These are phyloP conservation scores for Pseudoperonospora humuli DNA, from an alignment of 352 stramenopile genomes.

Conservation along the genomic window DNA sequence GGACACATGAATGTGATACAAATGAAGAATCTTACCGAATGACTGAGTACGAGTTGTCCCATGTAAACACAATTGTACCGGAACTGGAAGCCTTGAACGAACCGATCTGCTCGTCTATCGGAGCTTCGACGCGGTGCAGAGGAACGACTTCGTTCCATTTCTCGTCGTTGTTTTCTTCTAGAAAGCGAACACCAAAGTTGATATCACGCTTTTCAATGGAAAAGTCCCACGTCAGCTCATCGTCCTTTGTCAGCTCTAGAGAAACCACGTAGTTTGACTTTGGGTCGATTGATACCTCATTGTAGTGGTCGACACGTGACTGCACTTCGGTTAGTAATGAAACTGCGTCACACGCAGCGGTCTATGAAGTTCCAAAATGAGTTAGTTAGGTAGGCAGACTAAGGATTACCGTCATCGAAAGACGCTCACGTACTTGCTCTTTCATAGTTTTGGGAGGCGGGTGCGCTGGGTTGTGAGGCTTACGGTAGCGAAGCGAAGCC, in stretches of 20 bases:
- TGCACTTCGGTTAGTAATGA: conserved; percentile 22
- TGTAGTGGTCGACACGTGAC: conserved; percentile 11
- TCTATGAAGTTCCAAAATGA: conserved; percentile 1
- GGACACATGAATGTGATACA: neutral
- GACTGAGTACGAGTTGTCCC: conserved; percentile 55
- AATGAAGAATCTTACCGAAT: conserved; percentile 32
- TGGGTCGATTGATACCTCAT: conserved; percentile 31
- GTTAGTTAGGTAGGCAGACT: neutral
- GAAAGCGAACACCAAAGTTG: conserved; percentile 41
- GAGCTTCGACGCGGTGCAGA: conserved; percentile 24
- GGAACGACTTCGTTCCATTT: conserved; percentile 31
- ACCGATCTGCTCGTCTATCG: conserved; percentile 31
- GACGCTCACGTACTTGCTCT: conserved; percentile 12
- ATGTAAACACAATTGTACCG: conserved; percentile 48
- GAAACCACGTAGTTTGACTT: conserved; percentile 43
- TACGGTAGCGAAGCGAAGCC: conserved; percentile 31
- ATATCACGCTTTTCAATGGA: conserved; percentile 43
- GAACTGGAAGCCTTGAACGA: conserved; percentile 23
- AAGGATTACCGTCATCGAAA: neutral
- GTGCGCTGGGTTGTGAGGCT: conserved; percentile 39
- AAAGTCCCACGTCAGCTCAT: conserved; percentile 48
- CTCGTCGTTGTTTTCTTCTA: conserved; percentile 28
- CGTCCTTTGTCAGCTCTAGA: conserved; percentile 29
- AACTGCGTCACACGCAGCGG: conserved; percentile 26
- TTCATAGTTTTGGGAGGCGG: conserved; percentile 8